Evolutionary conservation across 2,329 filamentous ascomycete genomes (phyloP), one percentile per base, ranked within the genome.

Genomic region (Fusarium sp.): DNA sequence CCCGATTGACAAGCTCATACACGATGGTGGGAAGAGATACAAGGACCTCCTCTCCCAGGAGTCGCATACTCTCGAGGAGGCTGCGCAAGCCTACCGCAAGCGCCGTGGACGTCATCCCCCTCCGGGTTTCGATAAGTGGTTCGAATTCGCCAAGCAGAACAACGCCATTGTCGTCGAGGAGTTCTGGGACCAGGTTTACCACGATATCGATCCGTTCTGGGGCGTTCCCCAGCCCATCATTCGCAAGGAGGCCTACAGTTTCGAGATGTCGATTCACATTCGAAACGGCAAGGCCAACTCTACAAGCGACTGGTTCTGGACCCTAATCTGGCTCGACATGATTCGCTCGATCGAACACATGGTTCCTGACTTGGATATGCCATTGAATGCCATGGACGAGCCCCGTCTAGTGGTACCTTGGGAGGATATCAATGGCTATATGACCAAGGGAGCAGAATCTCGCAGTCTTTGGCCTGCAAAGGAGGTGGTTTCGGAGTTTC

Each of bases 361-460:
- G 54, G 78, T 91, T 17, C 89, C 89, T 3, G 88, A 92, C 70
- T 88, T 92, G 85, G 88, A 91, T 62, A 82, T 91, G 59, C 84
- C 89, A 1, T 81, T 91, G 61, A 92, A 91, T 66, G 82, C 85
- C 32, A 87, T 91, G 83, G 89, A 92, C 69, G 88, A 91, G 73
- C 89, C 89, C 39, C 82, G 89, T 25, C 72, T 92, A 10, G 83
- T 91, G 14, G 85, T 87, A 3, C 84, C 88, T 4, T 90, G 85
- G 83, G 88, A 91, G 72, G 83, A 87, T 7, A 84, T 91, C 50
- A 78, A 86, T 25, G 75, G 76, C 1, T 83, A 85, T 56, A 82
- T 92, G 77, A 75, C 79, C 45, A 82, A 82, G 58, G 88, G 88
- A 33, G 79, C 82, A 53, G 78, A 82, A 64, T 83, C 81, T 10